phyloP scores from a whole-genome alignment of 768 basidiomycete species.

The Termitomyces sp. region DNA sequence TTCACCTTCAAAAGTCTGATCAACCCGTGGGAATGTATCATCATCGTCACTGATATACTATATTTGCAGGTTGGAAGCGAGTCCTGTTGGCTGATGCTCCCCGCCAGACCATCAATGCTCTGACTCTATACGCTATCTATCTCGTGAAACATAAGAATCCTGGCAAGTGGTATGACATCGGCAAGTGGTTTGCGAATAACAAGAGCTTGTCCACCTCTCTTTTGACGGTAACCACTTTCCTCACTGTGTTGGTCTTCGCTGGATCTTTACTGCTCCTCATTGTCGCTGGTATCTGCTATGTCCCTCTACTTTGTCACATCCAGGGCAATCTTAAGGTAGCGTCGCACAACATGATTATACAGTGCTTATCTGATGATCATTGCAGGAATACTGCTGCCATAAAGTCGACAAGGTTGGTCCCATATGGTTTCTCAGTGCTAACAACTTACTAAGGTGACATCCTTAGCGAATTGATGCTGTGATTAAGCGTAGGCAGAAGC shows the following conservation, averaged over 20 bases:
- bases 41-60: neutral
- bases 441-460: neutral
- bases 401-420: slow-evolving; percentile 88
- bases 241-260: slow-evolving; percentile 84
- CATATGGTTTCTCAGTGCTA: neutral
- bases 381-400: slow-evolving; percentile 94
- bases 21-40: neutral
- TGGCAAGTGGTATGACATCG: slow-evolving; percentile 59
- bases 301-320: slow-evolving; percentile 94
- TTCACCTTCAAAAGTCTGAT: slow-evolving; percentile 95
- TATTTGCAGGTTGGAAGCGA: slow-evolving; percentile 71
- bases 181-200: slow-evolving; percentile 78
- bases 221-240: slow-evolving; percentile 83
- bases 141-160: slow-evolving; percentile 30
- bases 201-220: slow-evolving; percentile 67
- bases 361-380: neutral
- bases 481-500: slow-evolving; percentile 86
- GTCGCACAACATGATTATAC: neutral
- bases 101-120: slow-evolving; percentile 94
- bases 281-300: slow-evolving; percentile 80
- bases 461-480: slow-evolving; percentile 86
- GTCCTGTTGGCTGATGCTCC: slow-evolving; percentile 89
- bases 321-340: slow-evolving; percentile 90
- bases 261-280: slow-evolving; percentile 80
- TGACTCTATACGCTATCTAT: slow-evolving; percentile 92